These are phyloP conservation scores for Pyrenophora teres DNA, from an alignment of 2,329 filamentous ascomycete genomes.

Conservation along the genomic window DNA sequence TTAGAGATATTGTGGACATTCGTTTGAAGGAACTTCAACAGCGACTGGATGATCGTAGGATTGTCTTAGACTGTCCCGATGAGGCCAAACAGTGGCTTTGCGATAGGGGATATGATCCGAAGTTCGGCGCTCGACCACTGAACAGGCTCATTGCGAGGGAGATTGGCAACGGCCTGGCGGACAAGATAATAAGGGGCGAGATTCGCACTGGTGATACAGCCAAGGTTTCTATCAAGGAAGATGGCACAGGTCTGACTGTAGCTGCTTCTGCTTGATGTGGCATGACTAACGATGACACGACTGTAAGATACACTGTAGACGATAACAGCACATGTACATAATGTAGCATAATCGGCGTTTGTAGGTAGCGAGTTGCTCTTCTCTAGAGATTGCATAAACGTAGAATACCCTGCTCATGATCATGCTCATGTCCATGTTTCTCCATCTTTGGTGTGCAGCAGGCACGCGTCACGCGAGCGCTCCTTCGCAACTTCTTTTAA, in stretches of 20 bases:
- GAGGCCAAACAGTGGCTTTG: conserved; percentile 85
- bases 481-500: conserved; percentile 22
- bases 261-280: conserved; percentile 15
- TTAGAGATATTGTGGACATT: conserved; percentile 93
- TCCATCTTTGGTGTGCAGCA: conserved; percentile 6
- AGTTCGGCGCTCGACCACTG: conserved; percentile 86
- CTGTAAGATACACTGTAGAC: conserved; percentile 21
- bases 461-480: conserved; percentile 17
- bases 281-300: conserved; percentile 27
- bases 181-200: conserved; percentile 87
- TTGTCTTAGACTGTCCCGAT: conserved; percentile 71
- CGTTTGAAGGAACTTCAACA: conserved; percentile 81
- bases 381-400: conserved; percentile 14
- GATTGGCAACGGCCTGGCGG: conserved; percentile 85
- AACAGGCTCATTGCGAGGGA: conserved; percentile 90
- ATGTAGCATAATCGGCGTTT: conserved; percentile 14
- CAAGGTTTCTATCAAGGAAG: conserved; percentile 69
- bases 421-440: background rate
- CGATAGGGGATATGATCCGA: conserved; percentile 86
- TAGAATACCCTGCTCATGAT: conserved; percentile 7
- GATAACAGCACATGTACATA: conserved; percentile 15
- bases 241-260: conserved; percentile 35
- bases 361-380: conserved; percentile 12
- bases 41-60: conserved; percentile 82
- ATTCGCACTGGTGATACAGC: conserved; percentile 77